Evolutionary conservation across 2,329 filamentous ascomycete genomes (phyloP).

Genomic region (Fusarium sororula): DNA sequence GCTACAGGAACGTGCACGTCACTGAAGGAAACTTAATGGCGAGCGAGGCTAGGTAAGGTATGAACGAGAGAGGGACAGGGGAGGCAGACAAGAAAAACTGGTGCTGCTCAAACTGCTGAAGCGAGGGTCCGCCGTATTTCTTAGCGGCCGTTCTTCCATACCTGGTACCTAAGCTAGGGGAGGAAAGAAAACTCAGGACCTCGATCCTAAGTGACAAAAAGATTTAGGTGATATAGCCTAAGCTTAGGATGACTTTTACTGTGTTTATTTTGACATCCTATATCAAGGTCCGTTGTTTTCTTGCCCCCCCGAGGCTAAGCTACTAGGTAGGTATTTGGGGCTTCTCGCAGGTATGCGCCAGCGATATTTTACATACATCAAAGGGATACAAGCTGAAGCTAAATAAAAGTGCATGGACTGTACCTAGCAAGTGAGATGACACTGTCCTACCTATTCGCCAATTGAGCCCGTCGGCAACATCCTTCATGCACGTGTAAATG

Average conservation of each 20-base stretch:
- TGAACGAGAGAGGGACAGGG: background rate
- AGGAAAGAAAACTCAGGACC: too few species aligned
- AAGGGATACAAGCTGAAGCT: background rate
- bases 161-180: background rate
- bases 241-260: too few species aligned
- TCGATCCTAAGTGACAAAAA: too few species aligned
- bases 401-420: background rate
- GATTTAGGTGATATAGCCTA: too few species aligned
- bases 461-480: background rate
- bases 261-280: too few species aligned
- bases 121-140: slow-evolving; percentile 9
- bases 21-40: slow-evolving; percentile 20
- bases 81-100: background rate
- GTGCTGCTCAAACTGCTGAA: background rate
- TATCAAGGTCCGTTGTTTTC: too few species aligned
- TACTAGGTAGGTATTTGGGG: background rate
- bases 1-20: slow-evolving; percentile 32
- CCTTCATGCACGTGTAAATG: slow-evolving; percentile 5
- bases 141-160: slow-evolving; percentile 24
- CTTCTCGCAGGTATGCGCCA: background rate
- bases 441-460: background rate
- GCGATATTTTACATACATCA: background rate
- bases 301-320: too few species aligned
- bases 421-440: background rate
- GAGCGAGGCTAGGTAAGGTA: background rate